Conservation (phyloP, 495 filamentous ascomycete genomes). For the Apiosordaria backusii region DNA sequence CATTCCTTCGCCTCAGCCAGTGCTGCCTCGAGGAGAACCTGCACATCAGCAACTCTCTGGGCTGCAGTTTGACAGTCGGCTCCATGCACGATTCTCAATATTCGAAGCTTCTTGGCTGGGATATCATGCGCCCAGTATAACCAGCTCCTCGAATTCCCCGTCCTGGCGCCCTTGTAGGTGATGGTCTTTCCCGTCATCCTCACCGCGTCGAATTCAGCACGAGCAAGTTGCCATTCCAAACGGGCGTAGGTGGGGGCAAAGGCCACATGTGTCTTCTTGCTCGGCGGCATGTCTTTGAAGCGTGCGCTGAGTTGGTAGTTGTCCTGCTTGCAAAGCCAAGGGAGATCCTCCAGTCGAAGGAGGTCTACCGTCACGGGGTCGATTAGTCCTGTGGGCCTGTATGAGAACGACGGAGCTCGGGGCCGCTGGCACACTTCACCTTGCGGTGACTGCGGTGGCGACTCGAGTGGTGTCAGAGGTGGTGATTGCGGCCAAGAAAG, state of each 20-base stretch:
- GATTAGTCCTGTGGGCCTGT: constrained; percentile 10
- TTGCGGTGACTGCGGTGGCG: constrained; percentile 22
- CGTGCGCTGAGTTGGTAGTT: constrained; percentile 41
- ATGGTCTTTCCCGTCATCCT: constrained; percentile 46
- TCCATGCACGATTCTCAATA: constrained; percentile 68
- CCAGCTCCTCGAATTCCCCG: constrained; percentile 58
- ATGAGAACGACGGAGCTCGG: constrained; percentile 4
- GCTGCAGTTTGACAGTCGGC: constrained; percentile 24
- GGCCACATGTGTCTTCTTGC: constrained; percentile 52
- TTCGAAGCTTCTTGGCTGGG: constrained; percentile 63
- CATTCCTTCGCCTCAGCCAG: constrained; percentile 40
- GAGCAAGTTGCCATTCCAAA: constrained; percentile 75
- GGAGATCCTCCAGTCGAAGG: constrained; percentile 48
- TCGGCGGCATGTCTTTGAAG: constrained; percentile 18
- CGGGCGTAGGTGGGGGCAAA: constrained; percentile 67
- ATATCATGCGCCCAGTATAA: constrained; percentile 54
- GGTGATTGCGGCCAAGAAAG: constrained; percentile 4
- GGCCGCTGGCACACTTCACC: neutral
- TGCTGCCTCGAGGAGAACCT: constrained; percentile 42
- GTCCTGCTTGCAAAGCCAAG: constrained; percentile 53
- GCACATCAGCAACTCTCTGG: constrained; percentile 56
- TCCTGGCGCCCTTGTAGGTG: constrained; percentile 55
- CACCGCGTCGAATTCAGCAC: constrained; percentile 70
- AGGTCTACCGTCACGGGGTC: neutral
- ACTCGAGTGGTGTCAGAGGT: neutral